Conservation (phyloP, 1,284 basidiomycete genomes). For the Trichosporon asahii region DNA sequence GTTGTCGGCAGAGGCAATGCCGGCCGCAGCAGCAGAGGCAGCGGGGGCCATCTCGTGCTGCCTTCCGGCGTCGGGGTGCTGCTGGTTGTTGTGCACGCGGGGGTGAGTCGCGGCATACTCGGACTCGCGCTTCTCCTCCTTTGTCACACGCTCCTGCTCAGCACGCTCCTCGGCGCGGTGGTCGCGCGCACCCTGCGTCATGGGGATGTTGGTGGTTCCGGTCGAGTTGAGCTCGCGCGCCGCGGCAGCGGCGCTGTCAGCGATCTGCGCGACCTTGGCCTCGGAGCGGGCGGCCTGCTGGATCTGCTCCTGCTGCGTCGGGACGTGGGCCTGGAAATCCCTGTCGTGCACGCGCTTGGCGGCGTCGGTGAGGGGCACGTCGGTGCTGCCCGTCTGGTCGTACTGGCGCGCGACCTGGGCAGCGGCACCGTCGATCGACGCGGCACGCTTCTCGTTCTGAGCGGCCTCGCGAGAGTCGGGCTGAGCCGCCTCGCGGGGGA, state of each 20-base stretch:
- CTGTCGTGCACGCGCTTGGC: neutral
- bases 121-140: neutral
- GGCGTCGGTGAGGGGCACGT: slow-evolving; percentile 6
- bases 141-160: slow-evolving; percentile 27
- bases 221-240: neutral
- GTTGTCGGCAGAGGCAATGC: neutral
- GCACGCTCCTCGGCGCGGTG: neutral
- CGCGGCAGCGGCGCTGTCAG: neutral
- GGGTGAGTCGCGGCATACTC: neutral
- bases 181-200: neutral
- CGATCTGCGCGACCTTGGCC: neutral
- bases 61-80: neutral
- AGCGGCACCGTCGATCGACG: neutral
- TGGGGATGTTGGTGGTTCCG: neutral
- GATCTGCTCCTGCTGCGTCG: neutral
- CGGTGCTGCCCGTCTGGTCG: neutral
- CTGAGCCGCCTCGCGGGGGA: too few relatives aligned
- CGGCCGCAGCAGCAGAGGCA: neutral
- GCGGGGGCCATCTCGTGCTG: neutral
- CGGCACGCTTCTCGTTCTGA: slow-evolving; percentile 3
- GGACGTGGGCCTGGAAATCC: slow-evolving; percentile 3
- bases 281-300: neutral
- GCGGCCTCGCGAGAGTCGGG: neutral
- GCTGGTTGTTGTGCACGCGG: slow-evolving; percentile 2
- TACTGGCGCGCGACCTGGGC: slow-evolving; percentile 2